Evolutionary conservation across 2,329 filamentous ascomycete species (phyloP).

Genomic region (Penicillium verrucosum): DNA sequence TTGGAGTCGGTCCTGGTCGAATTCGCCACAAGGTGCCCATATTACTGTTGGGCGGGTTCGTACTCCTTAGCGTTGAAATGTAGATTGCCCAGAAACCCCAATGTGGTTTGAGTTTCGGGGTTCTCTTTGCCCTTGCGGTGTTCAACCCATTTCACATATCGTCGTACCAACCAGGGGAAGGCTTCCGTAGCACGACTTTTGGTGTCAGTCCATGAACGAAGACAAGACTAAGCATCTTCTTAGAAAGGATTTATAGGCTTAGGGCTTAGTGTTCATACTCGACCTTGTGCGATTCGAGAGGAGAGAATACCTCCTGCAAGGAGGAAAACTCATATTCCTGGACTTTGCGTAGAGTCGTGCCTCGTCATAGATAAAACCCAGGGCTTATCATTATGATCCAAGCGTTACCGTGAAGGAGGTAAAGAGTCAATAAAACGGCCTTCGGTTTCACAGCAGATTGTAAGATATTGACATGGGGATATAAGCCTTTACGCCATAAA

Average conservation of each 20-base stretch:
- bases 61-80: slow-evolving; percentile 25
- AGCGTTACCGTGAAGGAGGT: too few relatives aligned
- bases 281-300: slow-evolving; percentile 24
- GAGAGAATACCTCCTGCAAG: slow-evolving; percentile 29
- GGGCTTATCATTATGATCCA: not conserved
- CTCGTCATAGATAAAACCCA: not conserved
- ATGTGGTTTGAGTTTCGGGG: slow-evolving; percentile 22
- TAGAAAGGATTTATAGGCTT: not conserved
- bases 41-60: slow-evolving; percentile 26
- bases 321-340: slow-evolving; percentile 32
- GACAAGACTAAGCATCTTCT: slow-evolving; percentile 21
- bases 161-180: slow-evolving; percentile 27
- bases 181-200: slow-evolving; percentile 17
- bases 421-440: not conserved
- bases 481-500: too few relatives aligned
- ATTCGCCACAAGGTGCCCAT: slow-evolving; percentile 21
- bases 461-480: too few relatives aligned
- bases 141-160: slow-evolving; percentile 28
- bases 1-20: slow-evolving; percentile 8
- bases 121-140: slow-evolving; percentile 20
- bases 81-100: slow-evolving; percentile 25
- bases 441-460: not conserved
- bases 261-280: slow-evolving; percentile 20
- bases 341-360: not conserved
- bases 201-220: slow-evolving; percentile 31